Evolutionary conservation across 176 grass and related monocot genomes (phyloP).

Genomic region (Carex littledalei): DNA sequence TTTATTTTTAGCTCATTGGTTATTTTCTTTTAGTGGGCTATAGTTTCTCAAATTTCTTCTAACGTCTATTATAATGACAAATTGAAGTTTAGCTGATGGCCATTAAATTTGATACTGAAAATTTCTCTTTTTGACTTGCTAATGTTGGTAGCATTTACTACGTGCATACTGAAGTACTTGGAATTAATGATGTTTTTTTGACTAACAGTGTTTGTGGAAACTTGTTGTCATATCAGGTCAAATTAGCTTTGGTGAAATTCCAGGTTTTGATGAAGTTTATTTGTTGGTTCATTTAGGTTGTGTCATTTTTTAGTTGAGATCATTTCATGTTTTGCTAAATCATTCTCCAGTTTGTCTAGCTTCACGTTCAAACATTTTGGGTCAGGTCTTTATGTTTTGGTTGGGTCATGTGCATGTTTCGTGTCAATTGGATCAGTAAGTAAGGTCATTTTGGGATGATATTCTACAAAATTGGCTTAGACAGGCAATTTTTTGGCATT

Average conservation of each 20-base stretch:
- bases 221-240: no score
- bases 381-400: neutral
- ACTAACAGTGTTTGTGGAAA: neutral
- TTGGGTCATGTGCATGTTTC: neutral
- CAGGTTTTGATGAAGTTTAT: neutral
- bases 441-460: neutral
- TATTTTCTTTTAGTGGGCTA: neutral
- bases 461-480: neutral
- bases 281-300: neutral
- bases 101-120: neutral
- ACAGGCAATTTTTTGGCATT: neutral
- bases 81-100: neutral
- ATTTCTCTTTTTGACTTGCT: neutral
- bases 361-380: neutral
- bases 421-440: neutral
- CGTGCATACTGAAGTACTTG: neutral
- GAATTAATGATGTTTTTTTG: neutral
- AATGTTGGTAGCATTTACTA: neutral
- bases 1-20: constrained; percentile 4
- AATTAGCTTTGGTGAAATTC: neutral
- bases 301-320: neutral
- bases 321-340: neutral
- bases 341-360: neutral
- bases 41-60: neutral
- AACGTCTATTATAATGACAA: neutral